Conservation (phyloP, 2,329 filamentous ascomycete species). For the Botrytis tulipae region DNA sequence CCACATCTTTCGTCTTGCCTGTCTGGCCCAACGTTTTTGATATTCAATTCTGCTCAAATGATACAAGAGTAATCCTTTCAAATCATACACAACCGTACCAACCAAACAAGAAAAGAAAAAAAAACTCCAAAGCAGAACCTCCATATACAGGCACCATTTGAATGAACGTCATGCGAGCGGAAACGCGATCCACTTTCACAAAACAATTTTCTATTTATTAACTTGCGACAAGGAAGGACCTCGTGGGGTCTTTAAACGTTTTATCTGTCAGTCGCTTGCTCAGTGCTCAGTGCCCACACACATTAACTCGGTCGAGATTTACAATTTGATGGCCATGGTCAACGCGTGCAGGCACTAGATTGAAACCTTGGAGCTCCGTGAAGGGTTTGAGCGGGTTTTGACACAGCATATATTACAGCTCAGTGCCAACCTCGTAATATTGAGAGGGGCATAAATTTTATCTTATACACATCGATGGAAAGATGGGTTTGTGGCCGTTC, state of each 20-base stretch:
- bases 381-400: neutral
- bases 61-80: neutral
- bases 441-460: slow-evolving; percentile 21
- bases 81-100: neutral
- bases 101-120: neutral
- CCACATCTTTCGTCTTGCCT: slow-evolving; percentile 2
- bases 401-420: neutral
- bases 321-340: slow-evolving; percentile 16
- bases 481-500: slow-evolving; percentile 83
- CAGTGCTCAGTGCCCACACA: neutral
- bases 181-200: slow-evolving; percentile 16
- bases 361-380: neutral
- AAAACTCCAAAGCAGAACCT: neutral
- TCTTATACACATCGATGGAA: slow-evolving; percentile 33
- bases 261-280: neutral
- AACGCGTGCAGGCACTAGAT: slow-evolving; percentile 18
- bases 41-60: neutral
- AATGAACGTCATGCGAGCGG: slow-evolving; percentile 20
- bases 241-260: slow-evolving; percentile 16
- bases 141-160: neutral
- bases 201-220: slow-evolving; percentile 19
- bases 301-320: slow-evolving; percentile 7
- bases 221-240: slow-evolving; percentile 21
- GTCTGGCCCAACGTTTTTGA: slow-evolving; percentile 1
- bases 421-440: slow-evolving; percentile 16